Evolutionary conservation across 2,329 filamentous ascomycete species (phyloP).

Genomic region (Pseudogymnoascus sp.): DNA sequence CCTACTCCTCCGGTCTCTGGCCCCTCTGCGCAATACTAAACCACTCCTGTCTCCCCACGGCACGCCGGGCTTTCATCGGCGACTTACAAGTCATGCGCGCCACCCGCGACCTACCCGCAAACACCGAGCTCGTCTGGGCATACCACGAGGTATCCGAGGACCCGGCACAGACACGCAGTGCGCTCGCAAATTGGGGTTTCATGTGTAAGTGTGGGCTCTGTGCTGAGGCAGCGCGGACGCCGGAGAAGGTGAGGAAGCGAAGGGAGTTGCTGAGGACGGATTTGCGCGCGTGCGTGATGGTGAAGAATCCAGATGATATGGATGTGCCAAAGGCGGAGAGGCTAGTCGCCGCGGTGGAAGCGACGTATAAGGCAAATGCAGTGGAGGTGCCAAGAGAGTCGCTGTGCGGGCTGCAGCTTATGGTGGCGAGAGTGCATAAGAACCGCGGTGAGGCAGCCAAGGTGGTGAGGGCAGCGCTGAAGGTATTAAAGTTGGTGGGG

Average conservation of each 20-base stretch:
- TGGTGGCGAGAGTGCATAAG: neutral
- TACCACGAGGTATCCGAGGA: constrained; percentile 20
- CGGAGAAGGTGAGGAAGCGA: neutral
- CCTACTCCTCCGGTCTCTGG: constrained; percentile 38
- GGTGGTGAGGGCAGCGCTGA: neutral
- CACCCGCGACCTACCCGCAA: constrained; percentile 31
- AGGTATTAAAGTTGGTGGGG: neutral
- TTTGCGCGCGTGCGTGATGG: neutral
- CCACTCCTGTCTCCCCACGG: constrained; percentile 42
- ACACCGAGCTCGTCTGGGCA: constrained; percentile 35
- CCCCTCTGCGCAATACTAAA: constrained; percentile 41
- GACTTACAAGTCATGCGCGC: constrained; percentile 46
- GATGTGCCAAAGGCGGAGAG: neutral
- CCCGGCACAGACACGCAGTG: constrained; percentile 18
- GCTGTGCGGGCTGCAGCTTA: neutral
- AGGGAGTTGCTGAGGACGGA: neutral
- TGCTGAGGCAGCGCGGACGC: neutral
- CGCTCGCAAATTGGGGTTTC: constrained; percentile 33
- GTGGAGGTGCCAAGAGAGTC: neutral
- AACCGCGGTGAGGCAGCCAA: neutral
- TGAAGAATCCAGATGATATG: neutral
- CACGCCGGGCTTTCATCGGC: constrained; percentile 40
- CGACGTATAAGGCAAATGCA: neutral
- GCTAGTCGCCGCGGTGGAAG: neutral
- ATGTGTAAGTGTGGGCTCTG: constrained; percentile 30